phyloP scores from a whole-genome alignment of 257 asterid species.

The Oldenlandia corymbosa region DNA sequence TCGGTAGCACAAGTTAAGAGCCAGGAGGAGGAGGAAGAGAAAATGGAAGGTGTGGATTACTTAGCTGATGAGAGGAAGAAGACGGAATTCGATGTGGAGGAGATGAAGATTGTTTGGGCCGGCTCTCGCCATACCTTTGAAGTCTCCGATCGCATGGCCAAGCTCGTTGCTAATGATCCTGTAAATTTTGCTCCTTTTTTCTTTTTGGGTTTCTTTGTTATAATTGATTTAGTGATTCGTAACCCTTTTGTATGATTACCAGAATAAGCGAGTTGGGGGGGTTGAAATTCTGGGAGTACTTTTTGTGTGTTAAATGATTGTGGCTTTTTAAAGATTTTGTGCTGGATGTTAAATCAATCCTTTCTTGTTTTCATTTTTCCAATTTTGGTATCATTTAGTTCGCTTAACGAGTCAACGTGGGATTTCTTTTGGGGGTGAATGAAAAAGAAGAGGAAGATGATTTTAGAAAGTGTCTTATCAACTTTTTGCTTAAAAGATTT shows the following conservation, averaged over 20 bases:
- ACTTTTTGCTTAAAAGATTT: not conserved
- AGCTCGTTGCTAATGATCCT: conserved; percentile 92
- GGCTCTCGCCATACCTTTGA: conserved; percentile 68
- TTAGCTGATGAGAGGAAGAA: conserved; percentile 78
- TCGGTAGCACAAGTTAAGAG: too few species aligned
- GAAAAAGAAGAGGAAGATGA: not conserved
- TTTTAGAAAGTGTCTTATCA: not conserved
- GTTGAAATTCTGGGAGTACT: not conserved
- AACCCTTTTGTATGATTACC: not conserved
- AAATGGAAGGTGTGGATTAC: conserved; percentile 45
- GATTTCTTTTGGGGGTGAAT: not conserved
- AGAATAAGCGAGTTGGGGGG: not conserved
- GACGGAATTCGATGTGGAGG: conserved; percentile 76
- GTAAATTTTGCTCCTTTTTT: conserved; percentile 29
- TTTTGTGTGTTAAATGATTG: not conserved
- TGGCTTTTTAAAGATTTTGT: not conserved
- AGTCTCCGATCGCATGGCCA: conserved; percentile 83
- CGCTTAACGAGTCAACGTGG: not conserved
- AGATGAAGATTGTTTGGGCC: conserved; percentile 94
- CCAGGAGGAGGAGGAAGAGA: conserved; percentile 30
- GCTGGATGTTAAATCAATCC: not conserved
- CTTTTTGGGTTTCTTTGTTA: not conserved
- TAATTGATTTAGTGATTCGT: not conserved
- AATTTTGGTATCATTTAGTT: too few species aligned
- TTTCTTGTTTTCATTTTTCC: not conserved